Evolutionary conservation across 345 rosid genomes (phyloP), one percentile per base, ranked within the genome.

Genomic region (Eucalyptus dawsonii): DNA sequence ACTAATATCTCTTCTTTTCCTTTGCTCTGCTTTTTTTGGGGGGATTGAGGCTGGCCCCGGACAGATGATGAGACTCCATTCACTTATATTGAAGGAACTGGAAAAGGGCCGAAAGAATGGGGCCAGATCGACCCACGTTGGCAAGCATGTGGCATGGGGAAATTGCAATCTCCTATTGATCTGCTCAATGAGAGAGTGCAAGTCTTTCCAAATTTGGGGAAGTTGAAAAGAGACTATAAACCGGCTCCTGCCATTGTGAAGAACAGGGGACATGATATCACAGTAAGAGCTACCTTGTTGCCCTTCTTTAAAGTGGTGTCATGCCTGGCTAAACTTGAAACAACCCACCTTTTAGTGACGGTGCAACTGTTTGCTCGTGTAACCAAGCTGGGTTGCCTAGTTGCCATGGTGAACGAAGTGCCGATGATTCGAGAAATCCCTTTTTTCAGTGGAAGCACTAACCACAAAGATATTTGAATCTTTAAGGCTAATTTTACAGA

Each of bases 181-280:
- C 88, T 96, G 53, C 89, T 91, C 3, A 25, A 83, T n/a, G 47
- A 67, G 88, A 90, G 92, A 62, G 93, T 93, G 27, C 81, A 91
- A 31, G 40, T 90, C 62, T 29, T 88, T 51, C 89, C 90, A 22
- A 58, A 29, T 31, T 81, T 94, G 21, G 96, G 95, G 9, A 89
- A 90, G 72, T 88, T 96, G 87, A 89, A 62, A 19, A 93, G 93
- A 83, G 91, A 93, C 72, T 96, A 96, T 87, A 89, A 92, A 65
- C 95, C 97, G 29, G 97, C 99, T 89, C 91, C 87, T 6, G 96
- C 97, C 67, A 60, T 89, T 25, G 50, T 96, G 19, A 90, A n/a
- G 89, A 96, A 94, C 69, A 92, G 97, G 22, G 99, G 99, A 25
- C 97, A 96, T 58, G 97, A 95, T 88, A 89, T 97, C 44, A 80